Base-by-base conservation (phyloP, 345 rosid genomes). In the Physaria fendleri region DNA sequence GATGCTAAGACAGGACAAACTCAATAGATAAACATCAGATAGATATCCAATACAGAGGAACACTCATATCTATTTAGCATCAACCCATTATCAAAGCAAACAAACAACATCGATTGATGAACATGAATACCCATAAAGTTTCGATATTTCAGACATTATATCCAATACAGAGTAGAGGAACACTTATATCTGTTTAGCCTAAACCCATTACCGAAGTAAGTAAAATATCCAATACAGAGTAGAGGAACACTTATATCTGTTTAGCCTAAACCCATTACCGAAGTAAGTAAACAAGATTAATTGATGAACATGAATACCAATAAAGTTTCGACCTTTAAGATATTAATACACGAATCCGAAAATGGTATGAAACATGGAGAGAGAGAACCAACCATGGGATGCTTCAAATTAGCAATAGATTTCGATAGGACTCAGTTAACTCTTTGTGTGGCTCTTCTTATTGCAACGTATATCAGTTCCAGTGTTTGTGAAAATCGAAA, bases 321-420 rank as follows among this genome's bases (percentile, higher is more conserved):
- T 37, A 54, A 46, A 65, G 24, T 3, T 15, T 44, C 46, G 20
- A 55, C 35, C 8, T 25, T 46, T 4, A 5, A 28, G 29, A 12
- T 5, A 54, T 3, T 12, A 12, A 20, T 17, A 27, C 11, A 16
- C 21, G 32, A 34, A 35, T 24, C 24, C 25, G 10, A 32, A 33
- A 63, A 10, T 8, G 18, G 18, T 2, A 13, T 9, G 24, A 25
- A n/a, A 18, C 49, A 40, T 4, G 39, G 17, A 35, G 14, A 47
- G 14, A 47, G 59, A 28, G 24, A 67, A 55, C 44, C 18, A 56
- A 62, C 74, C 74, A 70, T 46, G 49, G 33, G 56, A 51, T 53
- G 37, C 40, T 54, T 28, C 48, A 4, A 4, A 35, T 37, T n/a
- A 10, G 13, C 11, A 39, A 39, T 56, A 35, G 52, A 57, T 10